phyloP scores from a whole-genome alignment of 371 early-diverging fungal species.

The Mucor lusitanicus region DNA sequence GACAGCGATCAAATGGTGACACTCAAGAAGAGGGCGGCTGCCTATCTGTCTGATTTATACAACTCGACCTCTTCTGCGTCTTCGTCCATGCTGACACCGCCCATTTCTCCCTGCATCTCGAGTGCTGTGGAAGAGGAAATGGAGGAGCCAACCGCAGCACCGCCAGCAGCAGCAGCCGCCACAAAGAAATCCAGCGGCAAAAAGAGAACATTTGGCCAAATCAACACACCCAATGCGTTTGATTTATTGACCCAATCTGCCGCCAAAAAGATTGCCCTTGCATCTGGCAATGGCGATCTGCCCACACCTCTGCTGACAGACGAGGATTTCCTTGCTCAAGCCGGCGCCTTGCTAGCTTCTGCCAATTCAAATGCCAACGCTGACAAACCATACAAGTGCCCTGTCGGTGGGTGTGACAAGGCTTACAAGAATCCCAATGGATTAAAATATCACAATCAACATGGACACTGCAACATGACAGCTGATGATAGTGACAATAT shows the following conservation, averaged over 20 bases:
- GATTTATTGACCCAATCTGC: constrained; percentile 48
- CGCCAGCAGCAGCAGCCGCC: neutral
- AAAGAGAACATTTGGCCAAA: constrained; percentile 40
- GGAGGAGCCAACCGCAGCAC: constrained; percentile 8
- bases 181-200: constrained; percentile 28
- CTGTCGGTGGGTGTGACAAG: constrained; percentile 91
- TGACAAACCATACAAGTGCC: constrained; percentile 85
- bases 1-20: constrained; percentile 20
- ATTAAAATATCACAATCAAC: constrained; percentile 93
- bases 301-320: constrained; percentile 39
- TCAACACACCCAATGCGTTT: constrained; percentile 32
- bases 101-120: constrained; percentile 17
- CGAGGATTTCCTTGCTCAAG: constrained; percentile 54
- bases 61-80: constrained; percentile 18
- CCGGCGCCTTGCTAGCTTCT: constrained; percentile 48
- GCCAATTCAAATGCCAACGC: constrained; percentile 39
- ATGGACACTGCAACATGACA: constrained; percentile 71
- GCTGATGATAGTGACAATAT: constrained; percentile 47
- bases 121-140: constrained; percentile 17
- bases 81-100: neutral
- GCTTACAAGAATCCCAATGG: constrained; percentile 99
- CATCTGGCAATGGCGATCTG: constrained; percentile 22
- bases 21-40: constrained; percentile 44
- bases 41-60: constrained; percentile 50
- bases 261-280: constrained; percentile 47